phyloP scores from a whole-genome alignment of 2,329 filamentous ascomycete species.

The Ilyonectria destructans region DNA sequence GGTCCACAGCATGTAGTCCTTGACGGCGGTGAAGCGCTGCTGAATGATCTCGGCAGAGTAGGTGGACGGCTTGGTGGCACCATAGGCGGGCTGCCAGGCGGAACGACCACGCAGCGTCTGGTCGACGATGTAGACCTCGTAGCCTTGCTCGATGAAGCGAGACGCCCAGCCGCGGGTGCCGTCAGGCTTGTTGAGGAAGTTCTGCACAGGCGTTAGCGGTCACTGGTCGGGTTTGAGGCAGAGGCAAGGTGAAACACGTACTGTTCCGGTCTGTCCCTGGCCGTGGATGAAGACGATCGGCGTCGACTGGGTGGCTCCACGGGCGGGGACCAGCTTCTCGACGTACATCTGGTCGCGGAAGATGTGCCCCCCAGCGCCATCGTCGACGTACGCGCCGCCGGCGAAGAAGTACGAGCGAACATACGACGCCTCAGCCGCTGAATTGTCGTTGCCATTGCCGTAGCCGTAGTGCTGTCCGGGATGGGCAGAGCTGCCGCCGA shows the following conservation, averaged over 20 bases:
- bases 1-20: slow-evolving; percentile 42
- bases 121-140: slow-evolving; percentile 46
- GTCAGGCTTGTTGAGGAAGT: slow-evolving; percentile 46
- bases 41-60: slow-evolving; percentile 41
- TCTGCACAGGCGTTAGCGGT: slow-evolving; percentile 27
- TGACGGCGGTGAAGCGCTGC: slow-evolving; percentile 38
- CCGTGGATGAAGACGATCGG: slow-evolving; percentile 47
- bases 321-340: slow-evolving; percentile 38
- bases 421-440: slow-evolving; percentile 31
- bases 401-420: slow-evolving; percentile 42
- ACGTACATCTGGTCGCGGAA: slow-evolving; percentile 47
- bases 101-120: slow-evolving; percentile 45
- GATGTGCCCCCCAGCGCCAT: slow-evolving; percentile 40
- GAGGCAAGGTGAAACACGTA: slow-evolving; percentile 17
- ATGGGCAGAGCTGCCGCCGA: slow-evolving; percentile 12
- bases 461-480: neutral
- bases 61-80: slow-evolving; percentile 30
- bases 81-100: slow-evolving; percentile 35
- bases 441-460: neutral
- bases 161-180: slow-evolving; percentile 45
- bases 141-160: slow-evolving; percentile 41
- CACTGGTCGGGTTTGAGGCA: neutral
- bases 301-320: slow-evolving; percentile 28
- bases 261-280: slow-evolving; percentile 44
- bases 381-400: slow-evolving; percentile 41